A percentile compares a stretch with the other conserved stretches of the same genome.
Conservation (phyloP, 768 basidiomycete genomes). For the Agaricus blazei region DNA sequence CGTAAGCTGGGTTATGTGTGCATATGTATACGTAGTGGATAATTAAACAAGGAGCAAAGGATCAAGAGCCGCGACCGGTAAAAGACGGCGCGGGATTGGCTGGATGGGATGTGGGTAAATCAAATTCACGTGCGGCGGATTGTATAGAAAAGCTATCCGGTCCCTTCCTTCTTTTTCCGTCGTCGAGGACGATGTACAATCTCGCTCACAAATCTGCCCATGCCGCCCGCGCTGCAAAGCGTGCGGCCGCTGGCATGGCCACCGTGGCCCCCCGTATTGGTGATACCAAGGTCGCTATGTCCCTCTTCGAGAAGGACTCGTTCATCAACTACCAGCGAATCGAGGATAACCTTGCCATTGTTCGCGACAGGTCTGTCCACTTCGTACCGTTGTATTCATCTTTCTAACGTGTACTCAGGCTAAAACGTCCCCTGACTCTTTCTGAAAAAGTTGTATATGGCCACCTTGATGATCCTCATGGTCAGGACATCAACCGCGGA, state of each 20-base stretch:
- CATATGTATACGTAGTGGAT: too few species aligned
- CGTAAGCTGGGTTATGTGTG: too few species aligned
- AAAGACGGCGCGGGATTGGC: too few species aligned
- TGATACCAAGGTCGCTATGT: slow-evolving; percentile 88
- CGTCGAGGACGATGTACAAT: slow-evolving; percentile 56
- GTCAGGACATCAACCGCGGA: slow-evolving; percentile 89
- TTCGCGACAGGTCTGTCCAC: slow-evolving; percentile 65
- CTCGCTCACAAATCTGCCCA: slow-evolving; percentile 48
- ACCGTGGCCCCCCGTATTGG: slow-evolving; percentile 78
- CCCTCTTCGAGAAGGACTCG: slow-evolving; percentile 72
- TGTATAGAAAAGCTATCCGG: too few species aligned
- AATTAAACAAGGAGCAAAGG: too few species aligned
- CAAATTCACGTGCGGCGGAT: too few species aligned
- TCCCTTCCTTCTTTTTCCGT: slow-evolving; percentile 20
- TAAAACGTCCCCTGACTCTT: slow-evolving; percentile 85
- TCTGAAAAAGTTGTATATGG: slow-evolving; percentile 98
- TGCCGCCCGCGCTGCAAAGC: slow-evolving; percentile 48
- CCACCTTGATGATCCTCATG: slow-evolving; percentile 91
- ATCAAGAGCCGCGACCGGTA: too few species aligned
- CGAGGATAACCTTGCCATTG: slow-evolving; percentile 91
- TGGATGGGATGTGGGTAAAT: too few species aligned
- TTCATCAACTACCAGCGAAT: slow-evolving; percentile 97
- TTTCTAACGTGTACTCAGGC: slow-evolving; percentile 35
- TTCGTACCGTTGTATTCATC: not conserved
- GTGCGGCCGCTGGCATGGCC: slow-evolving; percentile 68